Evolutionary conservation across 192 early-diverging fungal genomes (phyloP), one percentile per base, ranked within the genome.

Genomic region (Dimargaris cristalligena): DNA sequence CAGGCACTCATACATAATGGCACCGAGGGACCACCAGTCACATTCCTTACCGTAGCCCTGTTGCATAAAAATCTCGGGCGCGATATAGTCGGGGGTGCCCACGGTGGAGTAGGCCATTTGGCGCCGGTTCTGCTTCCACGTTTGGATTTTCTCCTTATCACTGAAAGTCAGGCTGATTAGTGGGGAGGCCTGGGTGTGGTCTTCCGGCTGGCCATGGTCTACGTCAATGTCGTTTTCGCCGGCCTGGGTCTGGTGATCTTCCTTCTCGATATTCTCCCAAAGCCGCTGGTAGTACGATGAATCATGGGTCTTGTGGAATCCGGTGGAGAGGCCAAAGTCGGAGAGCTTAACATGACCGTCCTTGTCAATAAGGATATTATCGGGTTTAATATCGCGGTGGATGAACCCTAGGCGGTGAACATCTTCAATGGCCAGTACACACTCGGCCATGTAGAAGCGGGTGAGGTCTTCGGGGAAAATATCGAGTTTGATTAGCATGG

Each of bases 21-120:
- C 92, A 29, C 97, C 97, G 29, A 99, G 67, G 8, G 92, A 94
- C 97, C 97, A 99, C 90, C 91, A 99, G 76, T 99, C 97, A 68
- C 95, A 98, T 56, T 94, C 90, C 66, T 91, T 85, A 58, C 88
- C 85, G 75, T 99, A 99, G 9, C 95, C 95, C 50, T 88, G 83
- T 64, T 92, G 90, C 60, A 80, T 60, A 64, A 98, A 94, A 34
- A 94, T 91, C 72, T 99, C 96, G 14, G 94, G 92, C 10, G 95
- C 92, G 70, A 92, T 91, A 64, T 94, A 94, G 74, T 99, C 95
- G 0, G 94, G 94, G 1, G 97, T 99, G 3, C 97, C 97, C 1
- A 99, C 97, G 0, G 92, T 96, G 20, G 90, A 93, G 67, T 94
- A 97, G 22, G 95, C 95, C 73, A 98, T 71, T 34, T 89, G 83